Evolutionary conservation across 176 grass and related monocot species (phyloP).

Genomic region (Panicum miliaceum): DNA sequence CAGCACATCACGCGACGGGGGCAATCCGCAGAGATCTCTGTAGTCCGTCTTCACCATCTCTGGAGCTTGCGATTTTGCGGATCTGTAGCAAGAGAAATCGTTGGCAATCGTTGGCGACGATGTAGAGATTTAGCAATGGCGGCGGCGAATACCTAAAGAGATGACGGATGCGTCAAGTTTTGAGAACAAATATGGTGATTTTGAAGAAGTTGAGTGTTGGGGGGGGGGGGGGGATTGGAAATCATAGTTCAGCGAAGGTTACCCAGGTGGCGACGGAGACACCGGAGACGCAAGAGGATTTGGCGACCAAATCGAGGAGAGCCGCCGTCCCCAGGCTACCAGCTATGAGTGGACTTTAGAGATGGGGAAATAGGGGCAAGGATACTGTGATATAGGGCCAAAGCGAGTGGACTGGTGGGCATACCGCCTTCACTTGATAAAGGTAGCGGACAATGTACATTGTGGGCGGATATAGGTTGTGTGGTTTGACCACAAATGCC

Average conservation of each 20-base stretch:
- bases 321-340: neutral
- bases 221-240: accelerated
- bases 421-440: neutral
- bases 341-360: neutral
- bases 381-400: neutral
- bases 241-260: neutral
- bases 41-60: neutral
- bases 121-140: neutral
- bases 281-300: neutral
- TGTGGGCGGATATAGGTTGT: neutral
- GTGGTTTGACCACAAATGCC: neutral
- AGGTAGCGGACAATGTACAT: neutral
- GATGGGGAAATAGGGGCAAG: neutral
- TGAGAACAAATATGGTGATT: neutral
- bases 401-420: neutral
- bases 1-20: neutral
- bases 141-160: neutral
- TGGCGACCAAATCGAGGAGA: neutral
- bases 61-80: neutral
- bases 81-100: neutral
- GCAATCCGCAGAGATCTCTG: neutral
- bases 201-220: neutral
- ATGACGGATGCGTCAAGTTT: neutral
- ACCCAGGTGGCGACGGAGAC: neutral
- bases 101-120: accelerated